Evolutionary conservation across 306 rosid genomes (phyloP).

Genomic region (Rosa chinensis): DNA sequence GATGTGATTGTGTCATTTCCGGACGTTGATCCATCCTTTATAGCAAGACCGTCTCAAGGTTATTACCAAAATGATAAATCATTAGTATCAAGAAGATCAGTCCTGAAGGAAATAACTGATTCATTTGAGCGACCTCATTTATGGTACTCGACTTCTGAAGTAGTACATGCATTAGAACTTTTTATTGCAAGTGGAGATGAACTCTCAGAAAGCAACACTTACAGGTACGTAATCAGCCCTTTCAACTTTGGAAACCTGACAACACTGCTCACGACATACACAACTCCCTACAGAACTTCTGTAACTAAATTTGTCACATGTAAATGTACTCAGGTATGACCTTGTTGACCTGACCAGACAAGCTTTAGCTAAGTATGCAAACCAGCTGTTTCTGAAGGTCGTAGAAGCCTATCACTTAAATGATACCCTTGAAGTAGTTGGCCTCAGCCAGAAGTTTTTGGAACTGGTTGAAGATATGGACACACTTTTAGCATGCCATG

Average conservation of each 20-base stretch:
- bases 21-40: conserved; percentile 71
- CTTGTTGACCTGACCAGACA: conserved; percentile 87
- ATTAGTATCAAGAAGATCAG: conserved; percentile 27
- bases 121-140: conserved; percentile 74
- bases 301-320: conserved; percentile 12
- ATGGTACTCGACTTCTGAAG: conserved; percentile 88
- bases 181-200: conserved; percentile 64
- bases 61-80: conserved; percentile 26
- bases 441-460: conserved; percentile 54
- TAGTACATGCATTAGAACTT: conserved; percentile 64
- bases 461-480: conserved; percentile 75
- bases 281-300: background rate
- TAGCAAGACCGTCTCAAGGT: conserved; percentile 36
- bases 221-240: conserved; percentile 42
- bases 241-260: background rate
- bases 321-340: conserved; percentile 58
- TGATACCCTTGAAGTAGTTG: conserved; percentile 36
- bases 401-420: conserved; percentile 59
- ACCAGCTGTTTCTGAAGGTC: conserved; percentile 57
- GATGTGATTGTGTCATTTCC: conserved; percentile 89
- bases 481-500: conserved; percentile 71
- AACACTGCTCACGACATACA: background rate
- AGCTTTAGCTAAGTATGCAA: conserved; percentile 77
- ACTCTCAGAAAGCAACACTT: conserved; percentile 54
- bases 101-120: conserved; percentile 40